Conservation (phyloP, 371 early-diverging fungal species). For the Lichtheimia ornata region DNA sequence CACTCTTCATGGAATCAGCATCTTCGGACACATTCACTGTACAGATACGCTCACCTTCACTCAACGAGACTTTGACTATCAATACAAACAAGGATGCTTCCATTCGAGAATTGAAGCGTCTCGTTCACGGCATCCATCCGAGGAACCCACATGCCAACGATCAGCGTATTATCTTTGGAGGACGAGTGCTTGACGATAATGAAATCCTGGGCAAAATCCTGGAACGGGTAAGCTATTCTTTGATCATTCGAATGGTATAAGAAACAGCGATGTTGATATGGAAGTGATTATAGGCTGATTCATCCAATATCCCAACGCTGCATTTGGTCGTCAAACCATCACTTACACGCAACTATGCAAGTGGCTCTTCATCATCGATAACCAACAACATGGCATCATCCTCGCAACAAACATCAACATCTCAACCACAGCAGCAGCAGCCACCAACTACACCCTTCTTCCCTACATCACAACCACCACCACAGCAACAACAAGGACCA, state of each 20-base stretch:
- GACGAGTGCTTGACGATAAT: slow-evolving; percentile 34
- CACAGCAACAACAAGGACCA: slow-evolving; percentile 3
- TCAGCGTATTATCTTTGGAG: slow-evolving; percentile 48
- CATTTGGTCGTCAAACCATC: slow-evolving; percentile 53
- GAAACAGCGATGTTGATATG: background rate
- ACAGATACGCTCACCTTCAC: slow-evolving; percentile 44
- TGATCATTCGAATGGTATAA: background rate
- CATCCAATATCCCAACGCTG: slow-evolving; percentile 29
- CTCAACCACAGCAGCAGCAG: background rate
- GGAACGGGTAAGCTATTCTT: slow-evolving; percentile 25
- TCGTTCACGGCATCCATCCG: slow-evolving; percentile 38
- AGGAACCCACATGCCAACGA: slow-evolving; percentile 30
- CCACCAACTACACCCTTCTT: slow-evolving; percentile 1
- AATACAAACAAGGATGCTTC: slow-evolving; percentile 21
- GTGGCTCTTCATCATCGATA: background rate
- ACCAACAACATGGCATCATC: background rate
- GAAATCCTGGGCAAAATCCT: slow-evolving; percentile 26
- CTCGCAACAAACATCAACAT: background rate
- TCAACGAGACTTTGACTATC: slow-evolving; percentile 36
- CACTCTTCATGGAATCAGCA: background rate
- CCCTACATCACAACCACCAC: slow-evolving; percentile 3
- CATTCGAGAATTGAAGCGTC: slow-evolving; percentile 26
- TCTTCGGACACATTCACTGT: slow-evolving; percentile 17
- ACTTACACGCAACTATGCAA: background rate
- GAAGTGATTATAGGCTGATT: slow-evolving; percentile 17